Evolutionary conservation across 352 stramenopile genomes (phyloP).

Genomic region (Pythium periplocum): DNA sequence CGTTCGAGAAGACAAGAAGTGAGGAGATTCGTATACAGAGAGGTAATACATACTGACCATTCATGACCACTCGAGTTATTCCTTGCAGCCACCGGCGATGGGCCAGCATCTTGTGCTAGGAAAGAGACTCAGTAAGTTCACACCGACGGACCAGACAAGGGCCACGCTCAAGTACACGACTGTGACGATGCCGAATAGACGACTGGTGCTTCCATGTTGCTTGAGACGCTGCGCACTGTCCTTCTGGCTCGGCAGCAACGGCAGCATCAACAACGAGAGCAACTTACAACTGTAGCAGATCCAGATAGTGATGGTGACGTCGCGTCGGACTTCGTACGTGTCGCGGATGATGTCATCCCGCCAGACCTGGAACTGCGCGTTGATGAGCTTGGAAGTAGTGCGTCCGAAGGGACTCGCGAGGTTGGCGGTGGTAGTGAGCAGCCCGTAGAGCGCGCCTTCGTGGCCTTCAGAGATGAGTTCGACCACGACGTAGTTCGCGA

Average conservation of each 20-base stretch:
- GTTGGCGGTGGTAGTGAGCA: conserved; percentile 18
- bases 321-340: conserved; percentile 7
- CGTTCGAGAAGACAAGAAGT: no score
- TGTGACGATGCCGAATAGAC: conserved; percentile 3
- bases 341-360: conserved; percentile 9
- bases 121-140: conserved; percentile 7
- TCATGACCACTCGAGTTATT: no score
- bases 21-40: no score
- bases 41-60: no score
- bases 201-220: conserved; percentile 3
- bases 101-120: conserved; percentile 5
- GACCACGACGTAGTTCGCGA: conserved; percentile 17
- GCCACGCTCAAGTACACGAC: conserved; percentile 3
- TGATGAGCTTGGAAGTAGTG: conserved; percentile 9
- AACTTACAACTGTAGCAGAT: conserved; percentile 12
- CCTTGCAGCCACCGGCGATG: no score
- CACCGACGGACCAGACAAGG: background rate
- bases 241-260: conserved; percentile 15
- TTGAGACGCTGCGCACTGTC: conserved; percentile 9
- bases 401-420: conserved; percentile 5
- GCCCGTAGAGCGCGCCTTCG: conserved; percentile 12
- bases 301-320: conserved; percentile 18
- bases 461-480: conserved; percentile 15
- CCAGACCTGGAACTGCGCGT: conserved; percentile 9
- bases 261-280: conserved; percentile 4